These are phyloP conservation scores for Lasiodiplodia hormozganensis DNA, from an alignment of 2,329 filamentous ascomycete species.

Conservation along the genomic window DNA sequence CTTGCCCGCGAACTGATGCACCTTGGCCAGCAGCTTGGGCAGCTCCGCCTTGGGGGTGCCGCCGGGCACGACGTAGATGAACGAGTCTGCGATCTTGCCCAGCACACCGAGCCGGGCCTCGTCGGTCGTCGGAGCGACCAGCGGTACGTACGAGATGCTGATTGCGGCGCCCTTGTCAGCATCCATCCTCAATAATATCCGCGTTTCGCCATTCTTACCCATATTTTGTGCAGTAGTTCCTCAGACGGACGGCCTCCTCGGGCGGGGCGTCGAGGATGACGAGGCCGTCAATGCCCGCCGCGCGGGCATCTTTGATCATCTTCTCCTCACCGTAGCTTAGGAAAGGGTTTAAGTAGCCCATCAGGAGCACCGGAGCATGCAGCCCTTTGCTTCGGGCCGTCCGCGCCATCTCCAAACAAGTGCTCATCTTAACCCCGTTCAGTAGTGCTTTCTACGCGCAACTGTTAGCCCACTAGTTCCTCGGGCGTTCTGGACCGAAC, in stretches of 20 bases:
- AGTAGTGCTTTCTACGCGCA: conserved; percentile 69
- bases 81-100: conserved; percentile 95
- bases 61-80: conserved; percentile 97
- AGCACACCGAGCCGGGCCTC: conserved; percentile 93
- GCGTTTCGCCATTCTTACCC: conserved; percentile 59
- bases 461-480: conserved; percentile 32
- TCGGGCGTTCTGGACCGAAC: background rate
- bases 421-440: conserved; percentile 84
- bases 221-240: conserved; percentile 79
- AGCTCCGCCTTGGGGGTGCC: conserved; percentile 82
- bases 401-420: conserved; percentile 82
- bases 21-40: conserved; percentile 79
- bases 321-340: conserved; percentile 92
- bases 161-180: background rate
- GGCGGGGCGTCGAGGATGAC: conserved; percentile 95
- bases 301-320: conserved; percentile 82
- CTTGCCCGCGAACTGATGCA: conserved; percentile 91
- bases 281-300: conserved; percentile 90
- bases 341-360: conserved; percentile 99
- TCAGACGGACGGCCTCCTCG: conserved; percentile 91
- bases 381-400: conserved; percentile 79
- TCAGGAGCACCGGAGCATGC: conserved; percentile 83
- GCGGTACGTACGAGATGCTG: conserved; percentile 89
- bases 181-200: background rate
- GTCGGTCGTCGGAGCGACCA: conserved; percentile 92